phyloP scores from a whole-genome alignment of 768 basidiomycete species.

The Lyophyllum decastes region DNA sequence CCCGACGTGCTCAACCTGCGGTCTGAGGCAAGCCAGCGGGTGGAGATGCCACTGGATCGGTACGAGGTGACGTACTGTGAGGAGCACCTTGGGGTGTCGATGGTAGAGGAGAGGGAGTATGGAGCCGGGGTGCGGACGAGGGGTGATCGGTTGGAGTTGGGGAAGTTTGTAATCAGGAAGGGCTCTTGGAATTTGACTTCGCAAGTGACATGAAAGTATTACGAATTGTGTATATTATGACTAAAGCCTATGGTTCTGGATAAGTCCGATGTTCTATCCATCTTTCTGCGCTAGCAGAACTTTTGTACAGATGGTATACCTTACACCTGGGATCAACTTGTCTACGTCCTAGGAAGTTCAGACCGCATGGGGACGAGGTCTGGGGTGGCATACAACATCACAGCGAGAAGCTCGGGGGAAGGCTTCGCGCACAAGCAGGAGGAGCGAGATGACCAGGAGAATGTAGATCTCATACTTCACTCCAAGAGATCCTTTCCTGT shows the following conservation, averaged over 20 bases:
- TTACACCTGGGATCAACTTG: background rate
- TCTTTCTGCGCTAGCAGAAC: no score
- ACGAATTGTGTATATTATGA: background rate
- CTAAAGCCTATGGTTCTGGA: no score
- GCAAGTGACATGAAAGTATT: background rate
- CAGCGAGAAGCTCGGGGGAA: constrained; percentile 25
- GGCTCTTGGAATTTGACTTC: constrained; percentile 41
- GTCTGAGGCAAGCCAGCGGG: constrained; percentile 44
- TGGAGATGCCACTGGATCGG: constrained; percentile 53
- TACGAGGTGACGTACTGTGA: constrained; percentile 74
- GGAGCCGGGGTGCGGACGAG: constrained; percentile 53
- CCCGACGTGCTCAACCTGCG: constrained; percentile 47
- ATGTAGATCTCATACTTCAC: constrained; percentile 18
- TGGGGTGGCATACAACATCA: constrained; percentile 19
- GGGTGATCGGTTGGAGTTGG: constrained; percentile 47
- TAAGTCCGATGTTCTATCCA: no score
- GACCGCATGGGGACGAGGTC: constrained; percentile 22
- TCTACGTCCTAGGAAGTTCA: constrained; percentile 5
- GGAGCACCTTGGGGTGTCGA: constrained; percentile 54
- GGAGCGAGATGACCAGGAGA: constrained; percentile 20
- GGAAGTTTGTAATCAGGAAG: constrained; percentile 44
- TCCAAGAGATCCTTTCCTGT: constrained; percentile 12
- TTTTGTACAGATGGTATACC: no score
- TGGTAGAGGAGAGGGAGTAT: constrained; percentile 58
- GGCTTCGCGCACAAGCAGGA: constrained; percentile 25